Percentiles rank a stretch among this genome's conserved stretches.
Evolutionary conservation across 495 filamentous ascomycete species (phyloP).

Genomic region (Rhizodiscina lignyota): DNA sequence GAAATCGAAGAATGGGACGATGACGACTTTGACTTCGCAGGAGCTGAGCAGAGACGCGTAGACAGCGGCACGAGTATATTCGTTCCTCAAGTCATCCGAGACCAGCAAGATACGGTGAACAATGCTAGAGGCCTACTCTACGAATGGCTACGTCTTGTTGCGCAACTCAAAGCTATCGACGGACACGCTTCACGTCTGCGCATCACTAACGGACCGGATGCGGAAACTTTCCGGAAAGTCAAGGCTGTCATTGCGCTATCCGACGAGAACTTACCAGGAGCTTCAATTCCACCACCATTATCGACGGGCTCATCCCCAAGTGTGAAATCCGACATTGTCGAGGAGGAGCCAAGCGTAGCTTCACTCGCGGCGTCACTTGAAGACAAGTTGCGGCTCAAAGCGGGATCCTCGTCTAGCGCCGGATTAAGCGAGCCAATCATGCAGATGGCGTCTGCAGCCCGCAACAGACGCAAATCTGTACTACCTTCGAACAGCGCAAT

Average conservation of each 20-base stretch:
- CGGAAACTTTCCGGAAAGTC: constrained; percentile 21
- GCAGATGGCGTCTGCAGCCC: background rate
- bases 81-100: constrained; percentile 21
- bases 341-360: constrained; percentile 13
- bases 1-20: constrained; percentile 33
- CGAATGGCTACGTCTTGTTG: constrained; percentile 25
- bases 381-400: background rate
- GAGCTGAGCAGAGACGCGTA: constrained; percentile 10
- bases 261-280: constrained; percentile 23
- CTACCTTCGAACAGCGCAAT: background rate
- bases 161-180: constrained; percentile 25
- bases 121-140: constrained; percentile 23
- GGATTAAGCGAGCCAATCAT: background rate
- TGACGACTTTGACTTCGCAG: constrained; percentile 25
- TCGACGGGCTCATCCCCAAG: constrained; percentile 24
- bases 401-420: background rate
- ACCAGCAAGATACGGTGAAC: constrained; percentile 24
- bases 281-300: constrained; percentile 15
- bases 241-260: constrained; percentile 28
- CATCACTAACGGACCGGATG: constrained; percentile 14
- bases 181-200: constrained; percentile 18
- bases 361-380: background rate
- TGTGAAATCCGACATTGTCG: constrained; percentile 19
- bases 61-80: constrained; percentile 24
- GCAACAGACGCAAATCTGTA: constrained; percentile 6